phyloP scores from a whole-genome alignment of 352 stramenopile genomes.

The Globisporangium emineosum region DNA sequence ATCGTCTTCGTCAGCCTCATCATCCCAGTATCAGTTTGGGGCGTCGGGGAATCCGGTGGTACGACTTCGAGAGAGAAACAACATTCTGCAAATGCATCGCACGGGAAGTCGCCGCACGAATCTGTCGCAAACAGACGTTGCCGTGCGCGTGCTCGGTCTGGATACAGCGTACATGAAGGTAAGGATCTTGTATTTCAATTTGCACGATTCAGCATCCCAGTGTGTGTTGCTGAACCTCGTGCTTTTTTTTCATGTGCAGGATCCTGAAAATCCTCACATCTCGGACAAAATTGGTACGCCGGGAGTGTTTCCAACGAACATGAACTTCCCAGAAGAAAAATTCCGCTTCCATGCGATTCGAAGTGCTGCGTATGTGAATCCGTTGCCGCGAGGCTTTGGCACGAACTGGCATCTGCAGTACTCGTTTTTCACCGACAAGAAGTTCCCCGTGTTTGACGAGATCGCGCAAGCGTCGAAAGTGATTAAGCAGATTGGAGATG shows the following conservation, averaged over 20 bases:
- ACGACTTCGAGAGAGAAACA: constrained; percentile 62
- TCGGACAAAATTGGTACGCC: constrained; percentile 70
- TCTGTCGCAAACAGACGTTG: constrained; percentile 46
- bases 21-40: constrained; percentile 36
- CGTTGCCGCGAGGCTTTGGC: constrained; percentile 68
- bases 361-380: constrained; percentile 74
- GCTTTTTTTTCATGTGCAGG: constrained; percentile 24
- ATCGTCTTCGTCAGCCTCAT: constrained; percentile 13
- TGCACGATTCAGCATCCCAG: background rate
- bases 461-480: constrained; percentile 42
- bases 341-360: constrained; percentile 75
- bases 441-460: constrained; percentile 70
- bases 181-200: background rate
- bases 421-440: constrained; percentile 80
- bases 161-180: constrained; percentile 78
- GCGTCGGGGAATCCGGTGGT: constrained; percentile 45
- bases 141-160: constrained; percentile 58
- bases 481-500: constrained; percentile 37
- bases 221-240: background rate
- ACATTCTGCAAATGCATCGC: constrained; percentile 76
- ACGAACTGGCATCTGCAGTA: constrained; percentile 84
- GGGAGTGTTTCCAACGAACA: constrained; percentile 73
- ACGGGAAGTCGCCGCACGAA: constrained; percentile 43
- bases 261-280: constrained; percentile 58
- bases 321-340: constrained; percentile 76